A percentile compares a stretch with the other conserved stretches of the same genome.
These are phyloP conservation scores for Pisolithus tinctorius DNA, from an alignment of 768 basidiomycete species.

Conservation along the genomic window DNA sequence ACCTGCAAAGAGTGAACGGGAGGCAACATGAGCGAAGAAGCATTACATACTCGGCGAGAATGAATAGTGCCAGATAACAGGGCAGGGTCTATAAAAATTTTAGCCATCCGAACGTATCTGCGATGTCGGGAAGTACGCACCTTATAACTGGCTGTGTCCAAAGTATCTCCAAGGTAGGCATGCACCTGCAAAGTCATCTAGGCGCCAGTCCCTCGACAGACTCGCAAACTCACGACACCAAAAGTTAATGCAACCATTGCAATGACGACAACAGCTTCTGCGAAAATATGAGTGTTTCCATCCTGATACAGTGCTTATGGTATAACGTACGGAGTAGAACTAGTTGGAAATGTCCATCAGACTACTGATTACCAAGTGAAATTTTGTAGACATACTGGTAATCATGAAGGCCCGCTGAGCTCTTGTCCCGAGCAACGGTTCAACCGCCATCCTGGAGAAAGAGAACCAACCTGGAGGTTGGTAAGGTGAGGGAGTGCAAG, in stretches of 20 bases:
- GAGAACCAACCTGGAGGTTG: conserved; percentile 9
- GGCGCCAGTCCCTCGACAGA: neutral
- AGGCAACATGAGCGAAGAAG: neutral
- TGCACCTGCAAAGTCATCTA: conserved; percentile 39
- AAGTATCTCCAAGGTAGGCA: conserved; percentile 17
- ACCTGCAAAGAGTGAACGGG: conserved; percentile 31
- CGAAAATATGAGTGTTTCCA: conserved; percentile 3
- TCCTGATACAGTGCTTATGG: neutral
- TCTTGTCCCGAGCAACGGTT: conserved; percentile 64
- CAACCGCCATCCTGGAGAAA: conserved; percentile 50
- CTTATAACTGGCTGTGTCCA: conserved; percentile 40
- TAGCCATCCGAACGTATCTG: conserved; percentile 4
- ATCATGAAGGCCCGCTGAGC: conserved; percentile 67
- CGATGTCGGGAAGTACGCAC: conserved; percentile 22
- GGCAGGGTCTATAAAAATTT: conserved; percentile 53
- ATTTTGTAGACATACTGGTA: conserved; percentile 46
- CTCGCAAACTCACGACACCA: conserved; percentile 40
- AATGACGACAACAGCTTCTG: conserved; percentile 73
- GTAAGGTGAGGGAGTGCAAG: conserved; percentile 1
- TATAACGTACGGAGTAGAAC: conserved; percentile 53
- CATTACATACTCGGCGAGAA: conserved; percentile 63
- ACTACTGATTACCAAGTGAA: conserved; percentile 3
- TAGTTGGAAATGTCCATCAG: conserved; percentile 15
- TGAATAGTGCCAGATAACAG: conserved; percentile 81
- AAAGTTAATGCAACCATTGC: conserved; percentile 71